Evolutionary conservation across 371 early-diverging fungal genomes (phyloP).

Genomic region (Actinomortierella ambigua): DNA sequence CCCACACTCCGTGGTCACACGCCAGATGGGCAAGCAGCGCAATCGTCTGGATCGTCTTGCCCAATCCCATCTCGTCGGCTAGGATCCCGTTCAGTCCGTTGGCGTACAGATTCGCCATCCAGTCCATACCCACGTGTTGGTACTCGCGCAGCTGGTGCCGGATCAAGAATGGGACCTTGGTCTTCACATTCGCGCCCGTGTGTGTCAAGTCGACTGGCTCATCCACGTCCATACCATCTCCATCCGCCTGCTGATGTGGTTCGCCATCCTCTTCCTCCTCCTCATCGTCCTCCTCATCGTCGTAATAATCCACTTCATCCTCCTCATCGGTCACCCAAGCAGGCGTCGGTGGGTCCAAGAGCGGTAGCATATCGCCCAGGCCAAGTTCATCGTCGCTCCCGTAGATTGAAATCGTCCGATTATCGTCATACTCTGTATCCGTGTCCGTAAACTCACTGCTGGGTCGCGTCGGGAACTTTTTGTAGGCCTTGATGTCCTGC

Average conservation of each 20-base stretch:
- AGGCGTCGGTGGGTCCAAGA: conserved; percentile 29
- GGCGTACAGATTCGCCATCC: conserved; percentile 90
- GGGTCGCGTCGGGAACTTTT: conserved; percentile 42
- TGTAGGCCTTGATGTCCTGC: conserved; percentile 24
- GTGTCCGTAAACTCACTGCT: conserved; percentile 45
- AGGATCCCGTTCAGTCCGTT: conserved; percentile 96
- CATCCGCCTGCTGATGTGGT: conserved; percentile 11
- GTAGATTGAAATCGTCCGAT: conserved; percentile 39
- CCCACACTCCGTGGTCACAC: conserved; percentile 75
- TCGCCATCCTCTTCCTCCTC: conserved; percentile 24
- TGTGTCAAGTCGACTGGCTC: conserved; percentile 8
- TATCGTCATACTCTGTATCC: conserved; percentile 44
- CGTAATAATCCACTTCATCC: conserved; percentile 1
- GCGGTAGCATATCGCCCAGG: conserved; percentile 34
- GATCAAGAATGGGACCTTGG: conserved; percentile 62
- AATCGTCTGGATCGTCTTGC: conserved; percentile 98
- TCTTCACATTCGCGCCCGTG: conserved; percentile 54
- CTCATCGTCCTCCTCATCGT: background rate
- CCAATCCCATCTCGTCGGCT: conserved; percentile 99
- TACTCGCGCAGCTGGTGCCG: conserved; percentile 76
- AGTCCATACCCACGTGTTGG: conserved; percentile 79
- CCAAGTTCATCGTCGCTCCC: conserved; percentile 42
- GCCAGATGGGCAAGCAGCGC: conserved; percentile 80
- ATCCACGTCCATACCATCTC: conserved; percentile 11
- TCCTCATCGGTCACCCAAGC: conserved; percentile 2